phyloP scores from a whole-genome alignment of 768 basidiomycete species.

The Kwoniella newhampshirensis region DNA sequence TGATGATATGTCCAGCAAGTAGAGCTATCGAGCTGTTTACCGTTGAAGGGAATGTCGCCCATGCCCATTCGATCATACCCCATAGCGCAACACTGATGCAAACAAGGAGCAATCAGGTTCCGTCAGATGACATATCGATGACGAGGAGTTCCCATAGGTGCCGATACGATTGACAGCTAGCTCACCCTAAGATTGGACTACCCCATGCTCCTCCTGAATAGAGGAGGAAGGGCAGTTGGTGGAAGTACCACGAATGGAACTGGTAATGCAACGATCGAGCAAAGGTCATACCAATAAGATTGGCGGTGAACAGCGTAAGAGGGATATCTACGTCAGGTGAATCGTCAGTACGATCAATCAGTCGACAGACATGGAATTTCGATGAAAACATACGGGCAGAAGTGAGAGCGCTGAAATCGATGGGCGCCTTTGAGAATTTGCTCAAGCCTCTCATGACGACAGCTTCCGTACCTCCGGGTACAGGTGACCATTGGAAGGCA shows the following conservation, averaged over 20 bases:
- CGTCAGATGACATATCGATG: not conserved
- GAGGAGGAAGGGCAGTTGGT: constrained; percentile 78
- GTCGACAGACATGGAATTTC: not conserved
- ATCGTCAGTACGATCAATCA: constrained; percentile 25
- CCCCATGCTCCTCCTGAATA: constrained; percentile 65
- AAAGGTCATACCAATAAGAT: constrained; percentile 85
- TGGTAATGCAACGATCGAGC: constrained; percentile 96
- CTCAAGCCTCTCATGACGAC: constrained; percentile 62
- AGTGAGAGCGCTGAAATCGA: constrained; percentile 58
- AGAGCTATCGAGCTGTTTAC: constrained; percentile 63
- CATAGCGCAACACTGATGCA: constrained; percentile 63
- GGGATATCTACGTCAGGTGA: constrained; percentile 63
- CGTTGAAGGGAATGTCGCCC: constrained; percentile 86
- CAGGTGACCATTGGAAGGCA: constrained; percentile 69
- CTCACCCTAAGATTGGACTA: constrained; percentile 53
- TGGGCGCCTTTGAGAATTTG: constrained; percentile 59
- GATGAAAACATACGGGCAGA: constrained; percentile 63
- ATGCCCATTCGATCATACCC: constrained; percentile 71
- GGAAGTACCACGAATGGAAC: constrained; percentile 96
- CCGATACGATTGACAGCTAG: not conserved
- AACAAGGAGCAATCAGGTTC: constrained; percentile 1
- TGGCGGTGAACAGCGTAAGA: constrained; percentile 82
- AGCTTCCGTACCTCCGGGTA: constrained; percentile 64
- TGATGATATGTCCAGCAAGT: constrained; percentile 58
- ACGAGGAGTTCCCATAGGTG: not conserved